phyloP scores from a whole-genome alignment of 495 filamentous ascomycete genomes.

The Echria macrotheca region DNA sequence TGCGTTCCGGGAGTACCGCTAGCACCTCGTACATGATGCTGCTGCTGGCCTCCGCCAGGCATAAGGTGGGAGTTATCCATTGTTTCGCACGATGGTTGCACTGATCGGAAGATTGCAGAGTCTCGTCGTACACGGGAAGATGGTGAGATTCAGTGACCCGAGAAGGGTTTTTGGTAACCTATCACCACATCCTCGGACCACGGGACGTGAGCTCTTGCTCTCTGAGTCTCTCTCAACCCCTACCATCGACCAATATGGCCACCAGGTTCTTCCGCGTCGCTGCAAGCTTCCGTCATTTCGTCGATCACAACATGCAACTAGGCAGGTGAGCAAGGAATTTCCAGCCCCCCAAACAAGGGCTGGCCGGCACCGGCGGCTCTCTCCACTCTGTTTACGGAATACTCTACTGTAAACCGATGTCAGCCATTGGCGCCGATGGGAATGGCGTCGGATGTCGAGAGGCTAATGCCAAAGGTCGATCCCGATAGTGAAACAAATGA shows the following conservation, averaged over 20 bases:
- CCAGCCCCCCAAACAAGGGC: slow-evolving; percentile 7
- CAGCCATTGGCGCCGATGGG: no score
- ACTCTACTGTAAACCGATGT: no score
- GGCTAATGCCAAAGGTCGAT: neutral
- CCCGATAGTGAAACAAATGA: slow-evolving; percentile 1
- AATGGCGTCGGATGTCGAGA: no score
- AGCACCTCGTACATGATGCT: neutral
- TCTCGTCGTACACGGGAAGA: no score
- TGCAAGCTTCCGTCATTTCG: slow-evolving; percentile 15
- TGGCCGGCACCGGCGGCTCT: neutral
- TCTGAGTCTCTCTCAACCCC: neutral
- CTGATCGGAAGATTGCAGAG: no score
- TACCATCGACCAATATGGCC: neutral
- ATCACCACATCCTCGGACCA: neutral
- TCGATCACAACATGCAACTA: neutral
- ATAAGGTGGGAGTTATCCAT: slow-evolving; percentile 25
- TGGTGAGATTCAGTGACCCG: no score
- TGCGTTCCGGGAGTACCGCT: slow-evolving; percentile 3
- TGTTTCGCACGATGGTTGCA: neutral
- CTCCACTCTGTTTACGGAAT: no score
- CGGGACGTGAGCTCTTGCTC: neutral
- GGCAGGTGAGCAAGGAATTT: neutral
- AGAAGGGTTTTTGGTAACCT: no score
- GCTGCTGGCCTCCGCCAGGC: slow-evolving; percentile 7
- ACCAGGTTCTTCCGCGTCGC: neutral